Evolutionary conservation across 352 stramenopile genomes (phyloP), one percentile per base, ranked within the genome.

Genomic region (Phytophthora kernoviae): DNA sequence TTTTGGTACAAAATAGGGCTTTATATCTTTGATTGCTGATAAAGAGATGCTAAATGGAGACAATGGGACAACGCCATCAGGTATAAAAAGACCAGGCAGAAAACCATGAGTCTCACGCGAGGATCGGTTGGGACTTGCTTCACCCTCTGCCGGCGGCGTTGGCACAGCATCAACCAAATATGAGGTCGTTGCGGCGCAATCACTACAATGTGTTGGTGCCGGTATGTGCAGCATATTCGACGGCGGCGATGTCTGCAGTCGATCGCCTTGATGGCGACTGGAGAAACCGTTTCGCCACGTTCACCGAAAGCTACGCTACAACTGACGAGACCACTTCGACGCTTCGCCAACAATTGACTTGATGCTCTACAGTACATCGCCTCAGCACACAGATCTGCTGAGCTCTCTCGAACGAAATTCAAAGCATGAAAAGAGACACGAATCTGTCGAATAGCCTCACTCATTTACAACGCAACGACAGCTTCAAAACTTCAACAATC

Each of bases 361-460:
- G 24, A 30, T 6, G 3, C 24, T 3, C 24, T n/a, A 30, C 24
- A 30, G 24, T 30, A 6, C 24, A 30, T n/a, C n/a, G 24, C 24
- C 6, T 3, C 24, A 30, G 24, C 6, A 6, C 24, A 39, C 14
- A 12, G 33, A 39, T 5, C 9, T 39, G 14, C 4, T 15, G 9
- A n/a, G 33, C 33, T 39, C 14, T 5, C 26, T 65, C 61, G 61
- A 69, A 69, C 50, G 61, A 69, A 69, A 69, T 65, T 61, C 41
- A 37, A 4, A 34, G 33, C 33, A n/a, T 2, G 33, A 39, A 11
- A 11, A 6, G 30, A 6, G 30, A 34, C 30, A n/a, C 24, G 24
- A 30, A 3, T 30, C 24, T 30, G 33, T n/a, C n/a, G n/a, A n/a
- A n/a, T n/a, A n/a, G n/a, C n/a, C n/a, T n/a, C n/a, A n/a, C n/a